Percentiles rank a stretch among this genome's conserved stretches.
These are phyloP conservation scores for Salix suchowensis DNA, from an alignment of 345 rosid genomes.

Conservation along the genomic window DNA sequence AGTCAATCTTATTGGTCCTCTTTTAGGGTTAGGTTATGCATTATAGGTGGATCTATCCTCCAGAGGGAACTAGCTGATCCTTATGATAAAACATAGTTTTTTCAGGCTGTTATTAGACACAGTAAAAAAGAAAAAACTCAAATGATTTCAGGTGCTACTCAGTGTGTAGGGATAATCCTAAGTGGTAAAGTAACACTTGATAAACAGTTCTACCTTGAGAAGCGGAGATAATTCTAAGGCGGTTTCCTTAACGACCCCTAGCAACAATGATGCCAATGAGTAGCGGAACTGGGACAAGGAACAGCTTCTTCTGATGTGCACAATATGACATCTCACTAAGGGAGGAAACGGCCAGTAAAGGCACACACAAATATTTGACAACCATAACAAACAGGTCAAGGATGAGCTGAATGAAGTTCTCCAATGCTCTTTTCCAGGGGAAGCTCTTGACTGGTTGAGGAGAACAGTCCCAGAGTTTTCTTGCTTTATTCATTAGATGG, in stretches of 20 bases:
- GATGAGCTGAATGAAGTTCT: slow-evolving; percentile 65
- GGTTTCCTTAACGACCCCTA: slow-evolving; percentile 48
- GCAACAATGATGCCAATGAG: slow-evolving; percentile 60
- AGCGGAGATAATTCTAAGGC: slow-evolving; percentile 61
- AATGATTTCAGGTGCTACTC: not conserved
- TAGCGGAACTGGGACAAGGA: slow-evolving; percentile 59
- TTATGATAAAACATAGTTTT: no score
- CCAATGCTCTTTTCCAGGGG: slow-evolving; percentile 70
- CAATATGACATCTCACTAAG: slow-evolving; percentile 97
- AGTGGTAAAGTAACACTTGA: not conserved
- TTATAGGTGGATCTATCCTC: not conserved
- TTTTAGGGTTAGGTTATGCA: not conserved
- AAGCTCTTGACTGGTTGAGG: slow-evolving; percentile 78
- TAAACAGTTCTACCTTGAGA: slow-evolving; percentile 53
- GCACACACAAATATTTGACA: slow-evolving; percentile 61
- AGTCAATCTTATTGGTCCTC: not conserved
- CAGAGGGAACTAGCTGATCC: not conserved
- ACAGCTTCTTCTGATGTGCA: slow-evolving; percentile 77
- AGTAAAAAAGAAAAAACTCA: not conserved
- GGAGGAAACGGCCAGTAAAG: slow-evolving; percentile 64
- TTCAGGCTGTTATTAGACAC: no score
- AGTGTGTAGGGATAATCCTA: not conserved
- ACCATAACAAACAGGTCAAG: slow-evolving; percentile 67
- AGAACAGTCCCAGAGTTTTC: slow-evolving; percentile 51
- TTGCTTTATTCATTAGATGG: slow-evolving; percentile 41